Evolutionary conservation across 805 yeast species (phyloP), one percentile per base, ranked within the genome.

Genomic region (Schwanniomyces polymorphus): DNA sequence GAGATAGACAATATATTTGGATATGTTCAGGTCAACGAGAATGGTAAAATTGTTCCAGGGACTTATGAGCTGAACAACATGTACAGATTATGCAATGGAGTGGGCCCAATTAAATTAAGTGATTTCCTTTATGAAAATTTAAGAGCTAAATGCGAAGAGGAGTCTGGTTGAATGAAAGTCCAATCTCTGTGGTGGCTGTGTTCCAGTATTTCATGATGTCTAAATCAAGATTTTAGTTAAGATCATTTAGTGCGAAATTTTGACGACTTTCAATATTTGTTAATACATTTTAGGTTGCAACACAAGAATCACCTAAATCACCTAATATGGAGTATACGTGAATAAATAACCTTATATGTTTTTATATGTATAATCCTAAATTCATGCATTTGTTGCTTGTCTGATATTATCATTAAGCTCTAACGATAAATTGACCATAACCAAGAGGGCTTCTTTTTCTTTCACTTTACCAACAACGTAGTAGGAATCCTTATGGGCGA

Each of bases 1-100:
- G 86, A 84, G 17, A 78, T 85, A 7, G 88, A 85, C 50, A 86
- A 85, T 54, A 81, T 82, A 1, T 71, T 82, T 43, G 96, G 95
- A 0, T 85, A 84, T 56, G 83, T 87, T 8, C 75, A 76, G 51
- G 86, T 88, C 2, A 78, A 78, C 51, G 63, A 51, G 1, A 59
- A 72, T 2, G 87, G 88, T 0, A 70, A 72, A 38, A 85, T 88
- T 49, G 67, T 81, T 1, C 71, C 72, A 1, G 76, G 67, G 1
- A 69, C 81, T 16, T 88, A 81, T 55, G 82, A 87, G 59, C 56
- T 64, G 5, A 88, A 88, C 59, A 56, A 64, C 14, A 68, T 83
- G 74, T 88, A 88, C 61, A 68, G 87, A 14, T 47, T 84, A 4
- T 67, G 67, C 49, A 71, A 64, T 46, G 70, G 70, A 0, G 74